Base-by-base conservation (phyloP, 2,329 filamentous ascomycete genomes). In the Chaetomiaceae sp. region DNA sequence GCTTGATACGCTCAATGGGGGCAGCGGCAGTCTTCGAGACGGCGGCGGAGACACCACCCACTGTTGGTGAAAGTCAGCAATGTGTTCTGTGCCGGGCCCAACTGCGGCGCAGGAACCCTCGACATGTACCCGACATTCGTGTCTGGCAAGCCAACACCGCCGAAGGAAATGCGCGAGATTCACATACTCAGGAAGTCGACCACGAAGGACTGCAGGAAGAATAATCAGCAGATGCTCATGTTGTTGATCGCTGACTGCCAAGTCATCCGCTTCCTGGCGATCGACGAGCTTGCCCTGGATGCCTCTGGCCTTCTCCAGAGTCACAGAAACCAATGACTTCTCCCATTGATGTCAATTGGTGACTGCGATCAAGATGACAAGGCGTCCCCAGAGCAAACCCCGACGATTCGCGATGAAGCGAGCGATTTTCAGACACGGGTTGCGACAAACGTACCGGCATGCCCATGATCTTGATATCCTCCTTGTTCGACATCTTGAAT, bases 1-100 rank as follows among this genome's bases (percentile, higher is more conserved):
- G 94, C 91, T 99, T 99, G 81, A 99, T 87, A 90, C 94, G 94
- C 91, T 99, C 94, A 70, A 99, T 99, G 79, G 94, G 94, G 80
- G 94, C 94, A 74, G 94, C 94, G 73, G 94, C 94, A 67, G 94
- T 99, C 90, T 99, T 99, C 75, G 94, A 99, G 87, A 99, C 91
- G 78, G 94, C 94, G 78, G 94, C 94, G 73, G 94, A 96, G 68
- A 99, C 87, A 96, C 94, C 94, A 87, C 94, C 94, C 94, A 99
- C 61, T 63, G 43, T 56, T 14, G 33, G 18, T 29, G n/a, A 2
- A 41, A 10, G 58, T 62, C 51, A 62, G 59, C 49, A 51, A 27
- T 5, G 18, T 55, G 43, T 29, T 13, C 33, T 11, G 20, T 21
- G 41, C 20, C 37, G n/a, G 34, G 40, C 32, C 43, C 54, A 56